Evolutionary conservation across 169 alveolate species (phyloP), one percentile per base, ranked within the genome.

Genomic region (Babesia bovis): DNA sequence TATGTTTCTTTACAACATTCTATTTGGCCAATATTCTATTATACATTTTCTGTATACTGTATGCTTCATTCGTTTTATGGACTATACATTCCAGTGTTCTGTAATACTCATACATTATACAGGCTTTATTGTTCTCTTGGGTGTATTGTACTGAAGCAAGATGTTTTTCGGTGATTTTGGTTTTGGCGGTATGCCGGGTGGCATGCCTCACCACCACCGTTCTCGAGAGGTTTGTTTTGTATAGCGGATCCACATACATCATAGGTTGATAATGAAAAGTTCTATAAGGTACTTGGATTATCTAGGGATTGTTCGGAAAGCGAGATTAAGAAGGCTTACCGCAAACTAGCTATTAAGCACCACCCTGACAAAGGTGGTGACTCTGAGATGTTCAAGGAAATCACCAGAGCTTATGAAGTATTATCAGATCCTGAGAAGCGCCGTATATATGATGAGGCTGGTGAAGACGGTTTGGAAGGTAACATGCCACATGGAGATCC

Each of bases 301-400:
- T 87, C 89, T 38, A 93, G 90, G 73, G 93, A 84, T 41, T 93
- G 96, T 41, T 81, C 96, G 38, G 82, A 90, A 10, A 89, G 93
- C 63, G 99, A 95, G 25, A 94, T 97, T 49, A 96, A 96, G 77
- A 96, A 96, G 90, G 97, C 98, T 4, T 97, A 90, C 91, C 85
- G 98, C 45, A 95, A 94, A 82, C 89, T 94, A 28, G 99, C 98
- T 13, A 90, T 94, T 21, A 96, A 91, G 75, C 97, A 93, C 87
- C 99, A 97, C 83, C 99, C 99, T 21, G 99, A 96, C 87, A 97
- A 97, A 89, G 99, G 99, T 21, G 99, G 99, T 40, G 99, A 96
- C 85, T 98, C 97, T 9, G 98, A 95, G 83, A 93, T 90, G 88
- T 97, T 96, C 91, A 92, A 95, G 76, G 99, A 96, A 78, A 85